These are phyloP conservation scores for Paraconiothyrium sp. DNA, from an alignment of 2,329 filamentous ascomycete species.

Conservation along the genomic window DNA sequence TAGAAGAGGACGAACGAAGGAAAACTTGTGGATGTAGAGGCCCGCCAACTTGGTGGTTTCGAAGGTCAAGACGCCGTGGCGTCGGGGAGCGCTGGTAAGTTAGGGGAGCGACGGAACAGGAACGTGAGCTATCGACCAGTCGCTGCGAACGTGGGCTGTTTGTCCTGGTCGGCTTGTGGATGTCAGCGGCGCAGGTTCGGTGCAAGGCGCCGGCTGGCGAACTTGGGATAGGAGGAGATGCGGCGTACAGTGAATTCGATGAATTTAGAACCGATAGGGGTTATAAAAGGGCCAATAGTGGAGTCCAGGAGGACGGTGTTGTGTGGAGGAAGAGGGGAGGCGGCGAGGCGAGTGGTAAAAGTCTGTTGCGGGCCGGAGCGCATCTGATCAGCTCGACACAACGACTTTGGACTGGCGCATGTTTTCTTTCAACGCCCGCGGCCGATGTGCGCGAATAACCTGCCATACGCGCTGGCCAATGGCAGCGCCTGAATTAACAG, in stretches of 20 bases:
- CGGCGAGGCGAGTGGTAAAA: conserved; percentile 25
- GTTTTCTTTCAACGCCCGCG: conserved; percentile 11
- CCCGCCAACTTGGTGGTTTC: conserved; percentile 93
- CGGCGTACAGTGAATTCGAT: conserved; percentile 9
- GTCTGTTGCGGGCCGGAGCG: conserved; percentile 19
- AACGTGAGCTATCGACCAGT: conserved; percentile 35
- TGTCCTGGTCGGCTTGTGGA: conserved; percentile 13
- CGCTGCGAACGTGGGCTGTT: conserved; percentile 30
- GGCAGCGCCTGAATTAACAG: background rate
- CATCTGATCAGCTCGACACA: conserved; percentile 18
- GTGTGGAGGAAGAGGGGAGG: conserved; percentile 26
- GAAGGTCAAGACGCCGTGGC: conserved; percentile 50
- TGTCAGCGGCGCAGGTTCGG: conserved; percentile 16
- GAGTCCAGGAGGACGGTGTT: conserved; percentile 39
- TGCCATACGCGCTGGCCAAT: conserved; percentile 3
- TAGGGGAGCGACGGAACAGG: conserved; percentile 33
- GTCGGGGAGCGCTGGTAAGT: conserved; percentile 35
- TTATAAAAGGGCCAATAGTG: conserved; percentile 13
- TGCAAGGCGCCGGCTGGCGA: conserved; percentile 16
- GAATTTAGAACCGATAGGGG: conserved; percentile 8
- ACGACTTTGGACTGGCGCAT: background rate
- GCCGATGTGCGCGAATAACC: conserved; percentile 7
- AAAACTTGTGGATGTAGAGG: conserved; percentile 74
- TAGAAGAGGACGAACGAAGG: conserved; percentile 86
- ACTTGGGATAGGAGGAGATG: conserved; percentile 4